phyloP scores from a whole-genome alignment of 1,284 basidiomycete species.

The Apiotrichum montevideense region DNA sequence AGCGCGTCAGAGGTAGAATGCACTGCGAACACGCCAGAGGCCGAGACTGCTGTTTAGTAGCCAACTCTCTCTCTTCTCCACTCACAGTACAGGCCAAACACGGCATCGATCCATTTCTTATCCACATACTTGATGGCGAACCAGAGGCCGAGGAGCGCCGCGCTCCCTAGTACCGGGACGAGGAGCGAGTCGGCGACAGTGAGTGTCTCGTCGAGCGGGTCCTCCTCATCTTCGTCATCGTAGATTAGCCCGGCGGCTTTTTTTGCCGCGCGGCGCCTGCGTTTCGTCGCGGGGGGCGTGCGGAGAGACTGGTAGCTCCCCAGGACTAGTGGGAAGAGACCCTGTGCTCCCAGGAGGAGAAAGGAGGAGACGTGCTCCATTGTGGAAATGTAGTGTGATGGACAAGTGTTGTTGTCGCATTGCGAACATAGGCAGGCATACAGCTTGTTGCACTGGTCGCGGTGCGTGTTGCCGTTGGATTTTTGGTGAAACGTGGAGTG shows the following conservation, averaged over 20 bases:
- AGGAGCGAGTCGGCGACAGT: conserved; percentile 39
- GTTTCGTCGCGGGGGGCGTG: conserved; percentile 4
- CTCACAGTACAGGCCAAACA: conserved; percentile 58
- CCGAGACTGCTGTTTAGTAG: conserved; percentile 24
- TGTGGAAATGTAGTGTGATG: neutral
- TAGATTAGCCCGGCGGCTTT: conserved; percentile 17
- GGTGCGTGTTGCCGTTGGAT: too few relatives aligned
- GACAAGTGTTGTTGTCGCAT: too few relatives aligned
- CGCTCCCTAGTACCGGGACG: conserved; percentile 42
- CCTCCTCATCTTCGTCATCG: conserved; percentile 36
- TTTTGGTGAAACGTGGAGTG: too few relatives aligned
- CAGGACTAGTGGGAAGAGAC: conserved; percentile 41
- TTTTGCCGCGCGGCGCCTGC: conserved; percentile 2
- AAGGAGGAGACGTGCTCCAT: conserved; percentile 15
- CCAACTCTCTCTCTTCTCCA: conserved; percentile 29
- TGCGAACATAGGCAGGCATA: too few relatives aligned
- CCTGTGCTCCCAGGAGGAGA: conserved; percentile 35
- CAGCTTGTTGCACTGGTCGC: too few relatives aligned
- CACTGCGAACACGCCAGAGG: conserved; percentile 40
- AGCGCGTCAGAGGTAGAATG: conserved; percentile 41
- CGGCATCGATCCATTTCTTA: conserved; percentile 64
- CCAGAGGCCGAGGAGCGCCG: conserved; percentile 38
- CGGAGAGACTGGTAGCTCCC: conserved; percentile 46
- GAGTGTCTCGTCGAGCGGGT: conserved; percentile 36
- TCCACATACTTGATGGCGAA: conserved; percentile 58